These are phyloP conservation scores for Taphrina populina DNA, from an alignment of 1,139 yeast species.

Conservation along the genomic window DNA sequence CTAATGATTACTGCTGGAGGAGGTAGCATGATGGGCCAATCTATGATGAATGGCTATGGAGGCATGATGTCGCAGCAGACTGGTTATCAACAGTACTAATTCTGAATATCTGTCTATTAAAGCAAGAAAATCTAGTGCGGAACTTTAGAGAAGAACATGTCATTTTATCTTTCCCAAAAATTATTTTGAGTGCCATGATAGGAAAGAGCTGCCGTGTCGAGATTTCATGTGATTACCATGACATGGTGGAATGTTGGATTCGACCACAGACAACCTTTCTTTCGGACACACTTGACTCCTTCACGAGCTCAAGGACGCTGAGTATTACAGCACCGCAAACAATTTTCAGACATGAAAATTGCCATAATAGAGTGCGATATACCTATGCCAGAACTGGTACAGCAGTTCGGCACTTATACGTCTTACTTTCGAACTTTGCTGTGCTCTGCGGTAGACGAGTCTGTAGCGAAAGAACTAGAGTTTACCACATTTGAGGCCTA, in stretches of 20 bases:
- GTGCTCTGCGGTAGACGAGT: neutral
- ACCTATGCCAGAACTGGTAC: conserved; percentile 34
- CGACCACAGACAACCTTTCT: no score
- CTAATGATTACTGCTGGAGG: conserved; percentile 46
- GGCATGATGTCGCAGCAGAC: conserved; percentile 34
- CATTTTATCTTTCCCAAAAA: no score
- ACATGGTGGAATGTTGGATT: no score
- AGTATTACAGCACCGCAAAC: no score
- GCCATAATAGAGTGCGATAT: conserved; percentile 37
- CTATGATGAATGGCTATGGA: conserved; percentile 19
- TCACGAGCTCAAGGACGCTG: no score
- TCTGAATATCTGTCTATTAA: no score
- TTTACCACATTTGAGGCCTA: conserved; percentile 52
- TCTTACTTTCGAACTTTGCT: conserved; percentile 34
- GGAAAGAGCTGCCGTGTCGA: no score
- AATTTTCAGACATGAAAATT: conserved; percentile 12
- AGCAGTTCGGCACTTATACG: conserved; percentile 34
- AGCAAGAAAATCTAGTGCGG: no score
- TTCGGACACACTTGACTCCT: no score
- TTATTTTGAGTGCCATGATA: no score
- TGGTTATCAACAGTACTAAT: conserved; percentile 37
- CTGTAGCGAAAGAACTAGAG: neutral
- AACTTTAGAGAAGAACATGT: no score
- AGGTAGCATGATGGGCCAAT: conserved; percentile 31
- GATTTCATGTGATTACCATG: no score